Percentiles rank a stretch among this genome's conserved stretches.
phyloP scores from a whole-genome alignment of 2,329 filamentous ascomycete genomes.

The Thielaviopsis populi region DNA sequence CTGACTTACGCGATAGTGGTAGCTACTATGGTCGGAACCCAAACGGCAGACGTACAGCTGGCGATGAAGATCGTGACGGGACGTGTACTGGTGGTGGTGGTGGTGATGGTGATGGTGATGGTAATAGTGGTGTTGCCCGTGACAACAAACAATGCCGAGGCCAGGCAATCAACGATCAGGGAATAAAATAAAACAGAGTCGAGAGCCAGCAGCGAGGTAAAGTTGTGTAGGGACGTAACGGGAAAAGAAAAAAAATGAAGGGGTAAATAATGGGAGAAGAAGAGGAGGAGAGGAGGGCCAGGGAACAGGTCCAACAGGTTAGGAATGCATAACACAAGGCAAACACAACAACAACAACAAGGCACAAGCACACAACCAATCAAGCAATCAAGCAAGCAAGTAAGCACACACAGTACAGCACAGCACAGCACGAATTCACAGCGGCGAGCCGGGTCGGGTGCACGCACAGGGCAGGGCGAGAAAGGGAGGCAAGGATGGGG shows the following conservation, averaged over 20 bases:
- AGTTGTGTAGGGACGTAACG: neutral
- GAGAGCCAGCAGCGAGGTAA: neutral
- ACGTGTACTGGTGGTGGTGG: neutral
- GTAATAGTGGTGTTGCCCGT: neutral
- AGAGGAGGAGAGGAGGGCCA: constrained; percentile 8
- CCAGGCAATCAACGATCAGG: neutral
- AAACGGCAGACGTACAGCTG: neutral
- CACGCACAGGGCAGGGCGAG: neutral
- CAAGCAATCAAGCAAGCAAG: no score
- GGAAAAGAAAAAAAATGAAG: neutral
- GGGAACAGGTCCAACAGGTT: constrained; percentile 1
- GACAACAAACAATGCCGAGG: constrained; percentile 5
- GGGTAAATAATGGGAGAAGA: constrained; percentile 8
- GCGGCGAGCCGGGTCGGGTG: neutral
- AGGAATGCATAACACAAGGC: constrained; percentile 9
- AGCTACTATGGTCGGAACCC: no score
- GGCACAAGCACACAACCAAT: neutral
- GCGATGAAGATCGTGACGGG: neutral
- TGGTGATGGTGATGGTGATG: neutral
- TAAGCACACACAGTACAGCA: no score
- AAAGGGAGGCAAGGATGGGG: neutral
- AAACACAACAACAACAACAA: constrained; percentile 1
- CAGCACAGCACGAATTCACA: neutral
- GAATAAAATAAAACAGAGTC: neutral
- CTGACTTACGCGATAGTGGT: neutral